A percentile compares a stretch with the other conserved stretches of the same genome.
phyloP scores from a whole-genome alignment of 176 grass and related monocot genomes.

The Poa pratensis region DNA sequence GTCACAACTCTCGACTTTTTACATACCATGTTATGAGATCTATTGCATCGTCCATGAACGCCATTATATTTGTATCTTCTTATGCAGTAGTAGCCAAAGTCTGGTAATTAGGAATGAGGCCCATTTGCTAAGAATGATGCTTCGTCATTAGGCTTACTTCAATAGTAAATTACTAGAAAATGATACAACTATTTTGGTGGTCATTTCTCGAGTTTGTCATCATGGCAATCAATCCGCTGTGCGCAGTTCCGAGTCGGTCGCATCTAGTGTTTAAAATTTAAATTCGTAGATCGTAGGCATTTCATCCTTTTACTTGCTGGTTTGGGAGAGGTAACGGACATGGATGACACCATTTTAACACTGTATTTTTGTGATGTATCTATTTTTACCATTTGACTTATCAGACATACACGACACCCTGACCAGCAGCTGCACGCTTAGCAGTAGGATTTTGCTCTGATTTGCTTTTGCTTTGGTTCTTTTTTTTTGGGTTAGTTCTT shows the following conservation, averaged over 20 bases:
- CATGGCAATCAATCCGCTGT: background rate
- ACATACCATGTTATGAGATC: background rate
- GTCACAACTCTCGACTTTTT: background rate
- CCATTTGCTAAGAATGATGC: background rate
- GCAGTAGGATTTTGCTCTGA: background rate
- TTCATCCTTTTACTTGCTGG: background rate
- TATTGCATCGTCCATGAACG: background rate
- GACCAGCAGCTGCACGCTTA: background rate
- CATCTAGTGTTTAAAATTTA: background rate
- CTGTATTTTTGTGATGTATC: background rate
- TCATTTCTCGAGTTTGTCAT: background rate
- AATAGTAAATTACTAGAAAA: background rate
- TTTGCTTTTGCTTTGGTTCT: background rate
- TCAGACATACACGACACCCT: background rate
- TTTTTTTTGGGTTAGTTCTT: background rate
- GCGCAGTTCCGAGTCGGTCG: background rate
- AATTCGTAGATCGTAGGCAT: background rate
- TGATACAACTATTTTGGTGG: background rate
- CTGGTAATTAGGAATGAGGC: background rate
- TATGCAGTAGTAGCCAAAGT: background rate
- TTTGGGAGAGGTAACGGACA: background rate
- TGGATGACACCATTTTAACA: no score
- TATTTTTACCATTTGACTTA: background rate
- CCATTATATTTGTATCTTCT: background rate
- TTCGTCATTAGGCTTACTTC: conserved; percentile 2